These are phyloP conservation scores for Tephrocybe rancida DNA, from an alignment of 768 basidiomycete genomes.

Conservation along the genomic window DNA sequence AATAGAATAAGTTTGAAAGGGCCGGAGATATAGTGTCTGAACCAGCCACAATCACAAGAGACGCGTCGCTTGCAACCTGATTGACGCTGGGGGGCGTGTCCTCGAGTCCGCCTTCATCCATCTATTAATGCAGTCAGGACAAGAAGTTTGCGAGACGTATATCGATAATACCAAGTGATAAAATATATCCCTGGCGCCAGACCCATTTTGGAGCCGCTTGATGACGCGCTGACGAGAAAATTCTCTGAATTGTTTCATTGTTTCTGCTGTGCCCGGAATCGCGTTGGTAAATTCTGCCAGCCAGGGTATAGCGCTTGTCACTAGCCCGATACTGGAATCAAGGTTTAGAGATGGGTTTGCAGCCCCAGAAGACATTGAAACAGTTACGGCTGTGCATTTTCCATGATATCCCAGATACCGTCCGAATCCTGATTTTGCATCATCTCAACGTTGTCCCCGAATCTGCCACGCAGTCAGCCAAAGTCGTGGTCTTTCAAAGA, in stretches of 20 bases:
- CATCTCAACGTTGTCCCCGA: conserved; percentile 23
- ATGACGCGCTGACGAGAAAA: conserved; percentile 57
- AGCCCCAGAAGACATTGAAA: not conserved
- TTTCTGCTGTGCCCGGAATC: conserved; percentile 11
- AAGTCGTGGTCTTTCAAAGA: not conserved
- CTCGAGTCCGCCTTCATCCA: conserved; percentile 20
- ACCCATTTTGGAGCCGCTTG: conserved; percentile 52
- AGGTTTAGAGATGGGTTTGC: not conserved
- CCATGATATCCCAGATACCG: conserved; percentile 6
- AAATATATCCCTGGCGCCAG: conserved; percentile 19
- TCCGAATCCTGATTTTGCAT: conserved; percentile 10
- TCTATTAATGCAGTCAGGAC: conserved; percentile 4
- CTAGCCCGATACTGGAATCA: conserved; percentile 9
- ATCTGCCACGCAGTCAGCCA: conserved; percentile 16
- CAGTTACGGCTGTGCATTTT: conserved; percentile 9
- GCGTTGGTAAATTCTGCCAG: conserved; percentile 9
- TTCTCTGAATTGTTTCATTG: conserved; percentile 24
- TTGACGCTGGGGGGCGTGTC: conserved; percentile 9
- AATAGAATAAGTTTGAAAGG: conserved; percentile 18
- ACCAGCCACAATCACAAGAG: conserved; percentile 19
- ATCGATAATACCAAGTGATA: conserved; percentile 19
- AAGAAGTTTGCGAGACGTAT: not conserved
- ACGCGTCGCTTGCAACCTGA: conserved; percentile 20
- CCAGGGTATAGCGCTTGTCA: conserved; percentile 19
- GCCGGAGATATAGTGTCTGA: conserved; percentile 21